Evolutionary conservation across 306 rosid species (phyloP).

Genomic region (Quercus aquifolioides): DNA sequence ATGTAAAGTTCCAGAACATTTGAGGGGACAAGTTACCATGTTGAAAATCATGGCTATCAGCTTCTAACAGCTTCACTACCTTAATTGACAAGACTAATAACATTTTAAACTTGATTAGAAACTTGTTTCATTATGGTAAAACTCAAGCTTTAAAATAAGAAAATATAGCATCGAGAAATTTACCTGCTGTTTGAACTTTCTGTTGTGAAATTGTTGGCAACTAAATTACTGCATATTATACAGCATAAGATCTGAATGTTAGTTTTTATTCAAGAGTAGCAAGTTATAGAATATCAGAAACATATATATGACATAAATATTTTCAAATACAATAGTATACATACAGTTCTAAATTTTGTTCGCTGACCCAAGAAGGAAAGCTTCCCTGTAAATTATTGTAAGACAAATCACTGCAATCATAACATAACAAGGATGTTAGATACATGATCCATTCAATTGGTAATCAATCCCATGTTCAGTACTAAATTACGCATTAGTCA

Average conservation of each 20-base stretch:
- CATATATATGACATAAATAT: not conserved
- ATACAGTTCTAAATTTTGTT: constrained; percentile 50
- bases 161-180: not conserved
- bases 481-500: not conserved
- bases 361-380: constrained; percentile 72
- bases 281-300: not conserved
- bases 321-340: constrained; percentile 11
- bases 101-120: not conserved
- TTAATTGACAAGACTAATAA: not conserved
- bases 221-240: constrained; percentile 59
- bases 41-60: too few relatives aligned
- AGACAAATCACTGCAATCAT: constrained; percentile 72
- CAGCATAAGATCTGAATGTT: constrained; percentile 8
- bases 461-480: not conserved
- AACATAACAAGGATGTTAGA: constrained; percentile 3
- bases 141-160: not conserved
- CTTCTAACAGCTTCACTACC: too few relatives aligned
- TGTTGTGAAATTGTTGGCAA: constrained; percentile 69
- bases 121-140: not conserved
- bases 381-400: constrained; percentile 69
- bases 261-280: constrained; percentile 9
- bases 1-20: too few relatives aligned
- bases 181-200: constrained; percentile 58
- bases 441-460: not conserved
- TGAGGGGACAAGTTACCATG: too few relatives aligned